Base-by-base conservation (phyloP, 495 filamentous ascomycete species). In the Xylaria flabelliformis region DNA sequence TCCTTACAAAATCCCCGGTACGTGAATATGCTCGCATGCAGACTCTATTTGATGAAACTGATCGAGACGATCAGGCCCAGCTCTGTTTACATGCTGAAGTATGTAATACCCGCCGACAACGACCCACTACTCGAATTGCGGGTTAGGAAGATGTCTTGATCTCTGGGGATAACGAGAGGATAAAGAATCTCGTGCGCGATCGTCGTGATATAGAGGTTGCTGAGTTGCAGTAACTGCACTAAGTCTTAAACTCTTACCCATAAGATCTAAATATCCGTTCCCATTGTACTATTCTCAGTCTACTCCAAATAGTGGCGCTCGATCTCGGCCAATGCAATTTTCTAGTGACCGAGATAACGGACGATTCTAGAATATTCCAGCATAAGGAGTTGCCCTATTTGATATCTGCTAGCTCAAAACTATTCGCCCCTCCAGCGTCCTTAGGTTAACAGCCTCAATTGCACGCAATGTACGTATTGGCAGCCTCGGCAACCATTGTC, bases 1-100 rank as follows among this genome's bases (percentile, higher is more conserved):
- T 21, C 61, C 61, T 17, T 64, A 64, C 29, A 64, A 44, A 41
- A 64, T 64, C 3, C 61, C 61, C 3, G 61, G 61, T 64, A 29
- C 1, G 61, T 44, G 4, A n/a, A 39, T 4, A 3, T 29, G 3
- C 10, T 5, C 24, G 39, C 21, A 8, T 24, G 36, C 36, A 39
- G 8, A 39, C 36, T 39, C 36, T 39, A 8, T 24, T 15, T 29
- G 6, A 4, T 64, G 34, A 44, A 34, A 64, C 26, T 42, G 44
- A 64, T 24, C n/a, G 44, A 42, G n/a, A 42, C 21, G 12, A 41
- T 13, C 44, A 64, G 61, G 61, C 1, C 61, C 61, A 9, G 61
- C 61, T n/a, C 0, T 64, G 39, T 64, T 64, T 17, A 64, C 61
- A 21, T 64, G 61, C 21, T 64, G 24, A 64, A 32, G 53, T 13